Base-by-base conservation (phyloP, 106 monocot genomes). In the Hemerocallis citrina region DNA sequence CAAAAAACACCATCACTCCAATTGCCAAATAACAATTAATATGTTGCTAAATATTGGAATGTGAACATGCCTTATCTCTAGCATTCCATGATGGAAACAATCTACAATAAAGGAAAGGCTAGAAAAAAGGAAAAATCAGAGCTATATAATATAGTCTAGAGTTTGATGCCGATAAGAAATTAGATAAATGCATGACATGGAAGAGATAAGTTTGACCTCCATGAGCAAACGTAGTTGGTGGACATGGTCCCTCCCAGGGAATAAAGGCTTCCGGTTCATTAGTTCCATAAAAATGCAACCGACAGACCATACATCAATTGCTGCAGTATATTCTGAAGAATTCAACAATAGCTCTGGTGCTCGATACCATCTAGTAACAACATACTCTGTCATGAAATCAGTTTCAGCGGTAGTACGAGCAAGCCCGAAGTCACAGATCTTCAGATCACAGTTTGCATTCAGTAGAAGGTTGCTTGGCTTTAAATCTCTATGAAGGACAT, bases 331-430 rank as follows among this genome's bases (percentile, higher is more conserved):
- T 46, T 93, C 88, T 34, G 92, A 93, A 61, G 88, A 84, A 72
- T 93, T 93, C 34, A 93, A 56, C 39, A 93, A 62, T 33, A 93
- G 59, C 50, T 93, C 88, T 31, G 92, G 92, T 41, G 92, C 88
- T 62, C 92, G 71, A 39, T 93, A 93, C 92, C 92, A 93, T 74
- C 92, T 78, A 52, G 92, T 93, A 30, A 88, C 92, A 69, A 88
- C 92, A 73, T 93, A 88, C 34, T 93, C 92, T 1, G 92, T 93
- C 92, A 93, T 93, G 69, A 93, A 93, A 79, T 88, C 92, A 32
- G 92, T 85, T 73, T 92, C 92, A 21, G 92, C 76, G 9, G 92
- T 93, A 19, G 81, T 88, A 30, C 88, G 84, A 34, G 92, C 92
- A 71, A 88, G 81, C 7, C 92, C 92, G 77, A 93, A 93, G 54